phyloP scores from a whole-genome alignment of 371 early-diverging fungal species.

The Apophysomyces variabilis region DNA sequence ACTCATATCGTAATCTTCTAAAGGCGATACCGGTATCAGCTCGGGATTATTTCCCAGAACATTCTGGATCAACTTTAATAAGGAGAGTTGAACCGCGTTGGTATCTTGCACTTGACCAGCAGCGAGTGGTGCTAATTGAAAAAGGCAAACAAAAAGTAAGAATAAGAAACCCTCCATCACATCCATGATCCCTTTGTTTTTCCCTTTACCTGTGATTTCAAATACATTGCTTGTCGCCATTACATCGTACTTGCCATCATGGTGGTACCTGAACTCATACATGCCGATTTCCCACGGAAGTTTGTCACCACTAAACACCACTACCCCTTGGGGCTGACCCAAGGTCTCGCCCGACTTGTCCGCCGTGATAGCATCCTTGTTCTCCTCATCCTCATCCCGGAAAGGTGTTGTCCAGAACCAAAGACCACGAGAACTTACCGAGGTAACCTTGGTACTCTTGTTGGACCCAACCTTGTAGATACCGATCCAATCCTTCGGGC shows the following conservation, averaged over 20 bases:
- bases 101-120: conserved; percentile 23
- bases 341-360: background rate
- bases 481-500: conserved; percentile 86
- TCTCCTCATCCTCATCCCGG: conserved; percentile 9
- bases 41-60: conserved; percentile 39
- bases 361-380: background rate
- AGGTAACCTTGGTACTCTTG: conserved; percentile 63
- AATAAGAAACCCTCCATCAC: too few relatives aligned
- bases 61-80: conserved; percentile 29
- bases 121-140: background rate
- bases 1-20: conserved; percentile 45
- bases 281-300: conserved; percentile 80
- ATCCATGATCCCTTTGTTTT: too few relatives aligned
- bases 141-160: too few relatives aligned
- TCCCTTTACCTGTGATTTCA: conserved; percentile 60
- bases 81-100: conserved; percentile 18
- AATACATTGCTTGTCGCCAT: conserved; percentile 73
- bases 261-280: conserved; percentile 85
- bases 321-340: conserved; percentile 28
- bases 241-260: conserved; percentile 74
- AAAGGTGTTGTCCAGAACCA: conserved; percentile 39
- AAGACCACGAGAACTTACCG: conserved; percentile 61
- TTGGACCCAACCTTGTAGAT: conserved; percentile 77
- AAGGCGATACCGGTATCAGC: conserved; percentile 47
- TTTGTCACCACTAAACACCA: conserved; percentile 57